A percentile compares a stretch with the other conserved stretches of the same genome.
phyloP scores from a whole-genome alignment of 2,329 filamentous ascomycete species.

The Aspergillus chevalieri region DNA sequence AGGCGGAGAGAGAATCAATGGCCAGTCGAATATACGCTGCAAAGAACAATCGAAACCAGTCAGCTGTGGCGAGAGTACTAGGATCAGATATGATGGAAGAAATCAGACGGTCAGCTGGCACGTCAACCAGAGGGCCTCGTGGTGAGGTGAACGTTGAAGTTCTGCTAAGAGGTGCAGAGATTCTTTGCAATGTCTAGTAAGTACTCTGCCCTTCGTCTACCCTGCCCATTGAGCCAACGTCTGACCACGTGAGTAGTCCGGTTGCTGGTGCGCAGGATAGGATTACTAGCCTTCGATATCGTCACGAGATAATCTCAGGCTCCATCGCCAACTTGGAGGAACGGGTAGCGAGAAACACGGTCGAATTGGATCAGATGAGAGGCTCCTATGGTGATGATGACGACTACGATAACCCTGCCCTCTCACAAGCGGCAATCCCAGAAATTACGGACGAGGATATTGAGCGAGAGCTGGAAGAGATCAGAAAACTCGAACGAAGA shows the following conservation, averaged over 20 bases:
- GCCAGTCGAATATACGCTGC: conserved; percentile 43
- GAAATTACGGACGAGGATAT: conserved; percentile 40
- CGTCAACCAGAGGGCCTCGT: conserved; percentile 45
- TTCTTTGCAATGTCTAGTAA: conserved; percentile 78
- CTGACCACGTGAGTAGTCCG: conserved; percentile 44
- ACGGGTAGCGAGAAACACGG: conserved; percentile 69
- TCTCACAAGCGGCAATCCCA: conserved; percentile 13
- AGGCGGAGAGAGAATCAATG: conserved; percentile 35
- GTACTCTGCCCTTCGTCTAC: conserved; percentile 12
- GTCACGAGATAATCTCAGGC: conserved; percentile 63
- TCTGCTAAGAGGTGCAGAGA: conserved; percentile 78
- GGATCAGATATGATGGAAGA: conserved; percentile 80
- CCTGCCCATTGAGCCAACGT: not conserved
- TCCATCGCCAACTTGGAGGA: conserved; percentile 77
- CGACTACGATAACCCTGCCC: conserved; percentile 42
- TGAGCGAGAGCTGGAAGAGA: conserved; percentile 46
- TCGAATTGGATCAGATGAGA: conserved; percentile 68
- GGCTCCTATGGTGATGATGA: conserved; percentile 50
- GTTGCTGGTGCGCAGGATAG: conserved; percentile 71
- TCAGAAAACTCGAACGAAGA: conserved; percentile 57
- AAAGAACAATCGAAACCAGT: conserved; percentile 60
- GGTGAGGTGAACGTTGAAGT: conserved; percentile 82
- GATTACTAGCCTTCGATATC: conserved; percentile 65
- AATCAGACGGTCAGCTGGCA: conserved; percentile 58
- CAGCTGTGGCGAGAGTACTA: conserved; percentile 82